Base-by-base conservation (phyloP, 1,139 yeast species). In the Eremothecium sinecaudum region DNA sequence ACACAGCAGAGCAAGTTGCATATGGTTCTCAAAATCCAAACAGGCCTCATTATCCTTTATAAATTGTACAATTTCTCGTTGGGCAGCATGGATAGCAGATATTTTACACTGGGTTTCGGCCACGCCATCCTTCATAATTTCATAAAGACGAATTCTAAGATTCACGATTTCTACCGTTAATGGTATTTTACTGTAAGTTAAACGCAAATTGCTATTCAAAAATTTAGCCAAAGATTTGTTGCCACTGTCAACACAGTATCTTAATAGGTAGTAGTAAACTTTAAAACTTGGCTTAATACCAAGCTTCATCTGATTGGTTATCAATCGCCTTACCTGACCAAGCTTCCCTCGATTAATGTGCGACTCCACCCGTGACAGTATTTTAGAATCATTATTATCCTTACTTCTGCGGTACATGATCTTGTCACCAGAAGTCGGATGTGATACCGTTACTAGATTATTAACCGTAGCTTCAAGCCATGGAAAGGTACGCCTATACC, bases 281-380 rank as follows among this genome's bases (percentile, higher is more conserved):
- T 43, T 33, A 14, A 49, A 43, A 12, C 41, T 37, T 4, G 54
- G 54, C 19, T 41, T 40, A 5, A 43, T 31, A 3, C 54, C 53
- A 20, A 44, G 43, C 19, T 48, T 39, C 19, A 43, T 33, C 12
- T 43, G 46, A 24, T 43, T 41, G 12, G 43, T 25, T 12, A 51
- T 32, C 16, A 40, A 26, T 5, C 32, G 21, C 20, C 43, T 42
- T 2, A 48, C 47, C 4, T 32, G 22, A 18, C 31, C 26, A 10
- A 23, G 19, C 10, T 32, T 24, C 17, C 34, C 26, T 9, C 23
- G 20, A 11, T 25, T 9, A 7, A 31, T 14, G 11, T 19, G 20
- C 6, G 20, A 20, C 12, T 25, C 22, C n/a, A 31, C 17, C 18
- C 37, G 14, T 9, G 19, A 23, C 13, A 34, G 13, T 4, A 30